phyloP scores from a whole-genome alignment of 2,329 filamentous ascomycete genomes.

The Phialocephala subalpina region DNA sequence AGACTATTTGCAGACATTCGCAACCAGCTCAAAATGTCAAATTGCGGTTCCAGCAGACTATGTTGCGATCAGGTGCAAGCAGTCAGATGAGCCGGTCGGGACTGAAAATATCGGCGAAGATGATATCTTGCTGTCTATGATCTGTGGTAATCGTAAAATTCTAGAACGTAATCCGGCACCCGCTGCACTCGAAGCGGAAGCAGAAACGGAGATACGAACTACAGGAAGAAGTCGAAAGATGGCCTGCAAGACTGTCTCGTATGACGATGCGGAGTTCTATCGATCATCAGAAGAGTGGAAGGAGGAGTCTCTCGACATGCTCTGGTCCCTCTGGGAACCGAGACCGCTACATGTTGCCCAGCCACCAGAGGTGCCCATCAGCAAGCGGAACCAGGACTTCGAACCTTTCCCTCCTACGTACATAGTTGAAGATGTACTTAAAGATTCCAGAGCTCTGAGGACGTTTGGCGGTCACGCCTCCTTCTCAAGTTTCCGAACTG shows the following conservation, averaged over 20 bases:
- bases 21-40: not conserved
- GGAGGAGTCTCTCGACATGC: not conserved
- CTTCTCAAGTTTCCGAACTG: constrained; percentile 8
- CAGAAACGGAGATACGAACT: not conserved
- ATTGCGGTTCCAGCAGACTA: not conserved
- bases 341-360: not conserved
- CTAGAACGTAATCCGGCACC: no score
- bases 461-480: not conserved
- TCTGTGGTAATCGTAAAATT: no score
- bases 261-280: no score
- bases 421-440: constrained; percentile 15
- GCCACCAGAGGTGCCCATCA: not conserved
- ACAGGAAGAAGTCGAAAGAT: no score
- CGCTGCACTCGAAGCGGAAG: no score
- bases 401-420: not conserved
- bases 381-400: not conserved
- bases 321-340: not conserved
- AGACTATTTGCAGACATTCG: not conserved
- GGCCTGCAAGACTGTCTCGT: no score
- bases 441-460: constrained; percentile 23
- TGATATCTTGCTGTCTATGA: not conserved
- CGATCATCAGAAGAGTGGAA: not conserved
- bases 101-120: not conserved
- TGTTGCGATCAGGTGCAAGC: not conserved
- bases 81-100: not conserved